Base-by-base conservation (phyloP, 805 yeast genomes). In the Lachancea thermotolerans region DNA sequence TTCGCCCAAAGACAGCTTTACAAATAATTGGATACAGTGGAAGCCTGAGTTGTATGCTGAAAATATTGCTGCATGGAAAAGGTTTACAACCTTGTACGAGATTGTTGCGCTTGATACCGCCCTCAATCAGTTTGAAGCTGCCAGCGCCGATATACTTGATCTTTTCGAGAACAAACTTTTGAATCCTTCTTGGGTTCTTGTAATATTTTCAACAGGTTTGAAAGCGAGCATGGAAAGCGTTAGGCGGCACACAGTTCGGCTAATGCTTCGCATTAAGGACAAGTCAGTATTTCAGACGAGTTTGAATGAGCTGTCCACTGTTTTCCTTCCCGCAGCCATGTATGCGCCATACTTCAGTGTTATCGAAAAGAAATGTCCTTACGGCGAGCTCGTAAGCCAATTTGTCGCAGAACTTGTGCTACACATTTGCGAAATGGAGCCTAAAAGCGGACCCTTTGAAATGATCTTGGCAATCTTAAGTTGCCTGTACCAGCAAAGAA, bases 31-130 rank as follows among this genome's bases (percentile, higher is more conserved):
- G 8, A 49, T 57, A n/a, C 27, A 27, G 4, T 60, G 64, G 46
- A 38, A 47, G 2, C 41, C 48, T 0, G 52, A 60, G 12, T 47
- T 79, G 3, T 58, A 71, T 9, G 51, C 62, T 4, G 61, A 68
- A 1, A 60, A 55, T 9, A 36, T 61, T 8, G 42, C 47, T 14
- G 74, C 79, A 17, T 89, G 96, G 96, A 72, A 77, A 36, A 73
- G 85, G 47, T 89, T 72, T 55, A 70, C 79, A 25, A 85, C 95
- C 0, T 64, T 89, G 11, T 83, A 78, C 55, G 96, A 89, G 57
- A 84, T 89, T 39, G 66, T 86, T 25, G 93, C 88, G 1, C 73
- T 89, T 34, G 96, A 89, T 59, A 79, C 96, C 0, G 85, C 96
- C 0, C 65, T 86, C 54, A 89, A 90, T 54, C 96, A 90, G 62